phyloP scores from a whole-genome alignment of 257 asterid genomes.

The Penstemon eatonii region DNA sequence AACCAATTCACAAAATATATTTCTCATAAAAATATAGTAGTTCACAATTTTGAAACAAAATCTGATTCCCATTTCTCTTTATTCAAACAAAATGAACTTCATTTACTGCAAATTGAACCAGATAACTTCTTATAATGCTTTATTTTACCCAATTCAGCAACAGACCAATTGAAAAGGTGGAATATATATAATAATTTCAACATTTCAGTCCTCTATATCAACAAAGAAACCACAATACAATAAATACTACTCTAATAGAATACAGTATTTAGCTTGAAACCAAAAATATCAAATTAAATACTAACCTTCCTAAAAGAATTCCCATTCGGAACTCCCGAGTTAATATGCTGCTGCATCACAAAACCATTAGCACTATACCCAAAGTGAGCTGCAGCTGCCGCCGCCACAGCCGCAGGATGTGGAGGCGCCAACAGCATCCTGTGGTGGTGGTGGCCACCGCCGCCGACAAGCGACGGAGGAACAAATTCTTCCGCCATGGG shows the following conservation, averaged over 20 bases:
- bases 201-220: conserved; percentile 2
- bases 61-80: conserved; percentile 1
- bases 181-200: not conserved
- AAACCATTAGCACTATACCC: conserved; percentile 55
- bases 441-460: conserved; percentile 34
- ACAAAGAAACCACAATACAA: conserved; percentile 5
- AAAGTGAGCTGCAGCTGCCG: conserved; percentile 53
- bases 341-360: conserved; percentile 50
- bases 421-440: conserved; percentile 40
- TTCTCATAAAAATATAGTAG: not conserved
- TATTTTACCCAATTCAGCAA: not conserved
- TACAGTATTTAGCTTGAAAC: no score
- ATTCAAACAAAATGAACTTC: not conserved
- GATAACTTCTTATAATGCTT: conserved; percentile 1
- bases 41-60: not conserved
- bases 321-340: conserved; percentile 49
- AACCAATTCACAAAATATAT: not conserved
- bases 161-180: not conserved
- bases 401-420: conserved; percentile 4
- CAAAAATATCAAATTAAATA: not conserved
- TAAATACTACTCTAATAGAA: not conserved
- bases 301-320: conserved; percentile 69
- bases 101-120: conserved; percentile 13
- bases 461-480: conserved; percentile 51
- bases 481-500: conserved; percentile 80